Percentiles rank a stretch among this genome's conserved stretches.
These are phyloP conservation scores for Suillus lakei DNA, from an alignment of 768 basidiomycete species.

Conservation along the genomic window DNA sequence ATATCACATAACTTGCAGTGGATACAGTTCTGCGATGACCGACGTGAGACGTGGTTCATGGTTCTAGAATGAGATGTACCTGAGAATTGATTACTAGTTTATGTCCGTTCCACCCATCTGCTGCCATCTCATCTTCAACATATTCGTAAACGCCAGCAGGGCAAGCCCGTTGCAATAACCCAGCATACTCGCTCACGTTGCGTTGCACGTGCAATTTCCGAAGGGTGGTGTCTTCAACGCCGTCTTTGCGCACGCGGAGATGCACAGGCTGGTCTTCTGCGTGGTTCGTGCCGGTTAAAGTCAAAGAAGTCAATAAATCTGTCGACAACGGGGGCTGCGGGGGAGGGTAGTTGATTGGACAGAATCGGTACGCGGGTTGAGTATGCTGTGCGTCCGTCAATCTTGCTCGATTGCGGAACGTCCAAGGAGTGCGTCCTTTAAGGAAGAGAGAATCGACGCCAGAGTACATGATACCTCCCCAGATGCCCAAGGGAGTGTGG, in stretches of 20 bases:
- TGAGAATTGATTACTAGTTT: conserved; percentile 97
- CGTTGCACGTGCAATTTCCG: conserved; percentile 69
- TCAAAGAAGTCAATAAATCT: conserved; percentile 88
- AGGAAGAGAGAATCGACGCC: conserved; percentile 87
- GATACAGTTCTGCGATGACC: conserved; percentile 72
- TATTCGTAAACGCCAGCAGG: conserved; percentile 99
- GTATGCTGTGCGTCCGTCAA: conserved; percentile 74
- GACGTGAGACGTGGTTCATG: neutral
- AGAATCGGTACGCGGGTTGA: conserved; percentile 61
- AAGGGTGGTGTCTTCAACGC: conserved; percentile 45
- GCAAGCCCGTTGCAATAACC: conserved; percentile 86
- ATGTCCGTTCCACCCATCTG: conserved; percentile 76
- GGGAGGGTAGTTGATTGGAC: conserved; percentile 84
- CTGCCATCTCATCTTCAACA: conserved; percentile 67
- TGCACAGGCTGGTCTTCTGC: conserved; percentile 96
- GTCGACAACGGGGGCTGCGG: conserved; percentile 91
- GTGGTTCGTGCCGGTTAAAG: conserved; percentile 93
- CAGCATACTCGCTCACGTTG: conserved; percentile 84
- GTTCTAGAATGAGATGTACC: conserved; percentile 45
- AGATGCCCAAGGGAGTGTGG: conserved; percentile 75
- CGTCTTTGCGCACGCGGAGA: conserved; percentile 62
- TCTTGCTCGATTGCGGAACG: conserved; percentile 68
- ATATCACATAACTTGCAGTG: conserved; percentile 97
- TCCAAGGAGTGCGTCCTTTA: conserved; percentile 90
- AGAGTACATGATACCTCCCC: conserved; percentile 88